Base-by-base conservation (phyloP, 768 basidiomycete species). In the Pleurotus eryngii region DNA sequence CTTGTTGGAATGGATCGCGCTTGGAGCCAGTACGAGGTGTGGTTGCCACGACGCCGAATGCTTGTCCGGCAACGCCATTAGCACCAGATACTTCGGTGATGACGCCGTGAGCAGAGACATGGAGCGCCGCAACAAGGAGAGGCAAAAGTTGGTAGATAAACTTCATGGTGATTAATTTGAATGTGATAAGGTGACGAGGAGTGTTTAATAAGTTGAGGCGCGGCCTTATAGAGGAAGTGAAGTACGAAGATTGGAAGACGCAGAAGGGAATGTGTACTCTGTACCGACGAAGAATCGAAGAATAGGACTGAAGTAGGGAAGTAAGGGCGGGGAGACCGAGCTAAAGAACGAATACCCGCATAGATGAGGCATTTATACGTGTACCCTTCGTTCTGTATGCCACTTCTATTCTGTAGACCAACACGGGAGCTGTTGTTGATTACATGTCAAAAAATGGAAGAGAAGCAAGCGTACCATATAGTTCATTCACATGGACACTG, bases 1-100 rank as follows among this genome's bases (percentile, higher is more conserved):
- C 51, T 26, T 54, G 51, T 38, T 70, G 66, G 61, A 70, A 70
- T 4, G 68, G 68, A 49, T 65, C 60, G 35, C 63, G 62, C 26
- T 59, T 60, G 18, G 65, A 65, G 14, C 68, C 68, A 37, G 62
- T 60, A 39, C 68, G 65, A 42, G 65, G 65, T 2, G 60, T 56
- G 46, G 39, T 51, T 15, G 26, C 49, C 59, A 59, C 63, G 39
- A 68, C 64, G 51, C 68, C 68, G 40, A 69, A 63, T 26, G 62
- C 65, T 38, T 60, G 55, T 37, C 59, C 65, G 43, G 49, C 61
- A 8, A 67, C 57, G n/a, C 68, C 68, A 58, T 69, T 69, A 51
- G 64, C 64, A 20, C 68, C 68, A 12, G 53, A 37, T 38, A 69
- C 67, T 2, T 46, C 30, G 27, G 63, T 63, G 27, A 69, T 64